phyloP scores from a whole-genome alignment of 352 stramenopile species.

The Globisporangium mamillatum region DNA sequence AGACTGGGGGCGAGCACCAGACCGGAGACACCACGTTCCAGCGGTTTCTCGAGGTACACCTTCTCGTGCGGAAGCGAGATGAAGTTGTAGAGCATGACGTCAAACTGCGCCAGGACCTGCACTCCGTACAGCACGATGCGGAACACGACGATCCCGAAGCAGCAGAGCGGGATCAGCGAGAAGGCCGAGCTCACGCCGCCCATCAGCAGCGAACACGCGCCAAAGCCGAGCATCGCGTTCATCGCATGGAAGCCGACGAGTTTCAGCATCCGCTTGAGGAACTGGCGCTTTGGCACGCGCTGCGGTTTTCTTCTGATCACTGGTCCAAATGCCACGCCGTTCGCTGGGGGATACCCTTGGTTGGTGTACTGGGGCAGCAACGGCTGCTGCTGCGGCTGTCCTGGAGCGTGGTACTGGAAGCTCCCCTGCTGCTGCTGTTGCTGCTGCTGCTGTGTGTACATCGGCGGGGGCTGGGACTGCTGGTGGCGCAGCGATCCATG shows the following conservation, averaged over 20 bases:
- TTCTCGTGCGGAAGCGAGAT: constrained; percentile 25
- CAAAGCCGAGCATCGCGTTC: constrained; percentile 51
- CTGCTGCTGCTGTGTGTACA: neutral
- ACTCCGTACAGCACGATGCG: constrained; percentile 58
- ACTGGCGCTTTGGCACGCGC: neutral
- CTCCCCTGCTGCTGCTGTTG: constrained; percentile 2
- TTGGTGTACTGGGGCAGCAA: constrained; percentile 5
- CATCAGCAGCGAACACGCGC: constrained; percentile 51
- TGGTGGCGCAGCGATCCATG: constrained; percentile 5
- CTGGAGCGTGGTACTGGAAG: constrained; percentile 7
- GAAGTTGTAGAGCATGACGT: constrained; percentile 65
- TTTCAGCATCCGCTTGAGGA: constrained; percentile 5
- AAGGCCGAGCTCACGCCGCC: constrained; percentile 45
- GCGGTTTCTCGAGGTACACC: constrained; percentile 11
- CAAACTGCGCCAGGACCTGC: constrained; percentile 42
- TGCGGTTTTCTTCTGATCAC: neutral
- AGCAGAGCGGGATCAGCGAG: constrained; percentile 60
- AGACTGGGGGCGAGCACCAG: constrained; percentile 39
- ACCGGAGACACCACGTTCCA: neutral
- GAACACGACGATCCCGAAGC: constrained; percentile 59
- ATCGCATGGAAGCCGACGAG: constrained; percentile 47
- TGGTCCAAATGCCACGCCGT: neutral
- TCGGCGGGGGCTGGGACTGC: neutral
- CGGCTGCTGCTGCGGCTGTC: constrained; percentile 5
- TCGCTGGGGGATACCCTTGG: neutral